Evolutionary conservation across 805 yeast genomes (phyloP), one percentile per base, ranked within the genome.

Genomic region (Metschnikowia colocasiae): DNA sequence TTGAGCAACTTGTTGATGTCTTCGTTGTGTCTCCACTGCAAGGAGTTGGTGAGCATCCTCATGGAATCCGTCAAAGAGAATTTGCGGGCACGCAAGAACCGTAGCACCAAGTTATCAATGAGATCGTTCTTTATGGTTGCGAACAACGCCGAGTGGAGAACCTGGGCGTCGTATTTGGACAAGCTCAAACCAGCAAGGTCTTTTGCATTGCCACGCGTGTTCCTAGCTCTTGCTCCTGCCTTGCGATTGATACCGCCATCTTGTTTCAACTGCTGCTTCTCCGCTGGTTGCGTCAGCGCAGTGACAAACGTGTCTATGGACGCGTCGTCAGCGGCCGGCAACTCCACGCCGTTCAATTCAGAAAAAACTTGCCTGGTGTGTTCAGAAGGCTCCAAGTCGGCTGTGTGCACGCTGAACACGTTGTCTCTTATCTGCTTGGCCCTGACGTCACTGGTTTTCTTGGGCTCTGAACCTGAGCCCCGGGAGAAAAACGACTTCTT

Each of bases 1-100:
- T 68, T 60, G n/a, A 87, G 58, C 53, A 88, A 61, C 13, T 76
- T 67, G 57, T 87, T 89, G 26, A 55, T 50, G 6, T 80, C 70
- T 47, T 75, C 74, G 51, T 79, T 85, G 35, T 75, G 73, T 61
- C 97, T 81, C 96, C 97, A 91, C 51, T 78, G 73, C 55, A 88
- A 63, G 5, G 95, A 83, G 51, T 77, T 73, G n/a, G 83, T 74
- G 43, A 88, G 59, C 95, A 90, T 89, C 18, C 72, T 70, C 47
- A 87, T 62, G 0, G 89, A 75, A 59, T 82, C 79, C 55, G 81
- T 83, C 19, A 82, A 74, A 54, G 85, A 81, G 83, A 89, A 89
- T 67, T 89, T 89, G 67, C 97, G 82, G 32, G 97, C 97, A 56
- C 96, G 76, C 22, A 87, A 67, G 59, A 85, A 91, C 58, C 95